Conservation (phyloP, 2,329 filamentous ascomycete species). For the Fusarium zealandicum region DNA sequence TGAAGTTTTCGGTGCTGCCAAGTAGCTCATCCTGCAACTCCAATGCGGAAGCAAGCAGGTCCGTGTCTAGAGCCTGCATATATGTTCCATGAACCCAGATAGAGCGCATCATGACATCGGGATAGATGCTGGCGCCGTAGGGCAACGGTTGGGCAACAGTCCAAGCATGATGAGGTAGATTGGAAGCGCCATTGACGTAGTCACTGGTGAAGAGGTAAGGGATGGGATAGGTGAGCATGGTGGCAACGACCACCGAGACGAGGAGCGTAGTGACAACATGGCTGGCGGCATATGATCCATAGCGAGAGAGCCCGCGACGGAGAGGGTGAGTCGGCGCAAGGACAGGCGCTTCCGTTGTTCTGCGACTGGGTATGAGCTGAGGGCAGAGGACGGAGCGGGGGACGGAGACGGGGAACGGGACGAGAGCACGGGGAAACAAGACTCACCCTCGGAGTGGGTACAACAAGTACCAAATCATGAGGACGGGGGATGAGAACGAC, state of each 20-base stretch:
- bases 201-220: constrained; percentile 77
- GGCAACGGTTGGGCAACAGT: constrained; percentile 73
- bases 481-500: constrained; percentile 33
- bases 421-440: constrained; percentile 20
- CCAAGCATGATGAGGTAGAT: constrained; percentile 81
- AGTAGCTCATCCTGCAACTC: constrained; percentile 74
- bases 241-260: constrained; percentile 74
- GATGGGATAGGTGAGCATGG: constrained; percentile 75
- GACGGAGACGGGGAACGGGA: constrained; percentile 18
- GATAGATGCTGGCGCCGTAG: constrained; percentile 56
- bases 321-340: constrained; percentile 71
- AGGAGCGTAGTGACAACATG: constrained; percentile 79
- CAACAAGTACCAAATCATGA: constrained; percentile 79
- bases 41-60: constrained; percentile 71
- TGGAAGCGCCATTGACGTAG: constrained; percentile 73
- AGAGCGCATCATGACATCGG: constrained; percentile 82
- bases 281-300: constrained; percentile 73
- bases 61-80: constrained; percentile 74
- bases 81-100: constrained; percentile 84
- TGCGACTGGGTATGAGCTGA: constrained; percentile 46
- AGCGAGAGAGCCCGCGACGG: constrained; percentile 69
- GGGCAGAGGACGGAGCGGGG: constrained; percentile 15
- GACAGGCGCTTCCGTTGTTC: constrained; percentile 76
- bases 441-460: constrained; percentile 80
- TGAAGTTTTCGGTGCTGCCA: constrained; percentile 64